phyloP scores from a whole-genome alignment of 2,329 filamentous ascomycete genomes.

The Colletotrichum sp. region DNA sequence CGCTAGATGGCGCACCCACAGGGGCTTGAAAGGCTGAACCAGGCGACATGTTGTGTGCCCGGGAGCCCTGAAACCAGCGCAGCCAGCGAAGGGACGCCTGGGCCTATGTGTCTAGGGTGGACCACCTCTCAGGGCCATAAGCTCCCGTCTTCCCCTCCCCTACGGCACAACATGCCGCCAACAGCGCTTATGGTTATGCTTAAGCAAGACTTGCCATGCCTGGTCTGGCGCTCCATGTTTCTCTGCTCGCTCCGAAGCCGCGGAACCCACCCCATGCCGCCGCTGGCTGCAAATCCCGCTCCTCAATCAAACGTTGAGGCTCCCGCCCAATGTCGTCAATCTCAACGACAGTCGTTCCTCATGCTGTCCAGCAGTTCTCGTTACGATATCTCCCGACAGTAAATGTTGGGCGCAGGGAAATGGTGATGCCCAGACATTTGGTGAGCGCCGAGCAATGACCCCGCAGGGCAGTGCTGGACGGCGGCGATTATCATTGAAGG shows the following conservation, averaged over 20 bases:
- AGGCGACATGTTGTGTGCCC: not conserved
- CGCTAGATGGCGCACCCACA: not conserved
- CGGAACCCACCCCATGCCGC: constrained; percentile 2
- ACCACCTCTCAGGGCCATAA: not conserved
- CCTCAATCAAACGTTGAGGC: constrained; percentile 11
- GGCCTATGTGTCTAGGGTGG: not conserved
- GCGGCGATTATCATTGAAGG: constrained; percentile 1
- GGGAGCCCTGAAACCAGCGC: not conserved
- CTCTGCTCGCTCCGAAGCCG: not conserved
- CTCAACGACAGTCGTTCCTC: constrained; percentile 9
- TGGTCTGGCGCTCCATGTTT: not conserved
- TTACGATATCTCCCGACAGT: not conserved
- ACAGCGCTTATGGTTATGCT: not conserved
- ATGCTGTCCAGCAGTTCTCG: not conserved
- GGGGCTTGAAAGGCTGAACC: not conserved
- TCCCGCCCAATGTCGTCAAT: constrained; percentile 7
- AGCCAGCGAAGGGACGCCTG: not conserved
- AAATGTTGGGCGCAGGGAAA: not conserved
- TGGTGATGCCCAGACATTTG: constrained; percentile 8
- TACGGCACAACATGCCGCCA: not conserved
- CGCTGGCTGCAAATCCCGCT: not conserved
- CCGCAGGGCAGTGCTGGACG: constrained; percentile 19
- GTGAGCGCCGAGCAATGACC: constrained; percentile 12
- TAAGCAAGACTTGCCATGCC: not conserved
- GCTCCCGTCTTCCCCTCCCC: not conserved